These are phyloP conservation scores for Cryphonectria radicalis DNA, from an alignment of 2,329 filamentous ascomycete genomes.

Conservation along the genomic window DNA sequence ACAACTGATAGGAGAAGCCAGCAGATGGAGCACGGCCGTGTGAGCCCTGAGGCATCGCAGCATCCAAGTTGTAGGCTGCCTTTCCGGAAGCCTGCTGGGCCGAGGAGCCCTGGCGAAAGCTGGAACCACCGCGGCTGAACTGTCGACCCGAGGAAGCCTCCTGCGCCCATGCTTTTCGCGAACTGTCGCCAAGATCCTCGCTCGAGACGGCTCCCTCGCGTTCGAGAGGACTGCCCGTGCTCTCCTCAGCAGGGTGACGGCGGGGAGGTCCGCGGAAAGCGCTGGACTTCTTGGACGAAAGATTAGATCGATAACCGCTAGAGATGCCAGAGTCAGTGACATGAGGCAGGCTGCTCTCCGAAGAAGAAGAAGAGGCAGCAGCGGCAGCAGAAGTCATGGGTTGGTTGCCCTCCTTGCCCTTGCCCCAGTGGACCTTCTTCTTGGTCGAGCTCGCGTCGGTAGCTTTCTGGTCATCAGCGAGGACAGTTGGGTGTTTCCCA, in stretches of 20 bases:
- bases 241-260: slow-evolving; percentile 24
- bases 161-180: not conserved
- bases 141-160: not conserved
- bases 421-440: slow-evolving; percentile 23
- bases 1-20: not conserved
- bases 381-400: not conserved
- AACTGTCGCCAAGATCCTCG: slow-evolving; percentile 17
- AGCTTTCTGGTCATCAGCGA: not conserved
- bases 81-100: not conserved
- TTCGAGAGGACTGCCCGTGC: slow-evolving; percentile 27
- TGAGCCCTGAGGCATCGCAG: not conserved
- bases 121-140: not conserved
- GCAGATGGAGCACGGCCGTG: slow-evolving; percentile 1
- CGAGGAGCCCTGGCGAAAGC: not conserved
- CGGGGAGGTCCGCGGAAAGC: slow-evolving; percentile 15
- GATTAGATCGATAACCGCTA: not conserved
- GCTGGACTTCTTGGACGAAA: slow-evolving; percentile 13
- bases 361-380: not conserved
- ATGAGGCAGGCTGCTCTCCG: not conserved
- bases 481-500: not conserved
- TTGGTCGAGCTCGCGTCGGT: slow-evolving; percentile 5
- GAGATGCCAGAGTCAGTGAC: slow-evolving; percentile 6
- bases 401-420: slow-evolving; percentile 10
- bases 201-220: not conserved
- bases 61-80: not conserved